Percentiles rank a stretch among this genome's conserved stretches.
phyloP scores from a whole-genome alignment of 176 grass and related monocot species.

The Paspalum notatum region DNA sequence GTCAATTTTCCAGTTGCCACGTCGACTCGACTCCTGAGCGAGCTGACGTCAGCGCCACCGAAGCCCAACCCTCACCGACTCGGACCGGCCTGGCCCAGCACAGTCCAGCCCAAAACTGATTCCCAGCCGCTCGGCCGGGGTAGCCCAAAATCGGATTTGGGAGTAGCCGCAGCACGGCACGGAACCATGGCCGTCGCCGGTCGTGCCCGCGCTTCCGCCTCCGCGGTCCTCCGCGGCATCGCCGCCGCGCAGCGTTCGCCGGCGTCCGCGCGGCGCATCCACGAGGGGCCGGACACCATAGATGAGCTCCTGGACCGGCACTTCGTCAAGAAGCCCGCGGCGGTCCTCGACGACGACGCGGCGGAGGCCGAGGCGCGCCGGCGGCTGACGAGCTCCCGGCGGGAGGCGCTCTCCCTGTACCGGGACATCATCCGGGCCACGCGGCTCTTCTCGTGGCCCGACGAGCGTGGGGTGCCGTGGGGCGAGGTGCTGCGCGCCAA shows the following conservation, averaged over 20 bases:
- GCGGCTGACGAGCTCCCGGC: conserved; percentile 65
- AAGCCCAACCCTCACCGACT: neutral
- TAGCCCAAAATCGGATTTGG: neutral
- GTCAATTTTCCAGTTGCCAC: neutral
- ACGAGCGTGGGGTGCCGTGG: conserved; percentile 81
- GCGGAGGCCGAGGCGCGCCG: conserved; percentile 44
- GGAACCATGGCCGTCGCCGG: conserved; percentile 26
- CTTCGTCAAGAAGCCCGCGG: conserved; percentile 62
- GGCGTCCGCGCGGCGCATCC: conserved; percentile 47
- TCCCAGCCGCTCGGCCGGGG: neutral
- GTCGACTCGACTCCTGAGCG: neutral
- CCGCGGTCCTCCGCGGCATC: conserved; percentile 29
- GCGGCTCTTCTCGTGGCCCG: conserved; percentile 76
- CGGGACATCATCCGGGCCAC: conserved; percentile 71
- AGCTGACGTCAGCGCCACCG: neutral
- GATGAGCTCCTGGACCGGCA: conserved; percentile 93
- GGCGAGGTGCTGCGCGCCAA: conserved; percentile 73
- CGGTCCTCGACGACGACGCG: conserved; percentile 50
- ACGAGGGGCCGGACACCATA: conserved; percentile 92
- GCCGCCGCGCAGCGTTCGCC: neutral
- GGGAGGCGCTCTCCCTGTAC: conserved; percentile 80
- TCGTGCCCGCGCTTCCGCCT: neutral
- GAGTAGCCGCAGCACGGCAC: neutral
- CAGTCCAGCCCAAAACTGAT: neutral
- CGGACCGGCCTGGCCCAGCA: neutral